phyloP scores from a whole-genome alignment of 805 yeast genomes.

The Kodamaea sagamina region DNA sequence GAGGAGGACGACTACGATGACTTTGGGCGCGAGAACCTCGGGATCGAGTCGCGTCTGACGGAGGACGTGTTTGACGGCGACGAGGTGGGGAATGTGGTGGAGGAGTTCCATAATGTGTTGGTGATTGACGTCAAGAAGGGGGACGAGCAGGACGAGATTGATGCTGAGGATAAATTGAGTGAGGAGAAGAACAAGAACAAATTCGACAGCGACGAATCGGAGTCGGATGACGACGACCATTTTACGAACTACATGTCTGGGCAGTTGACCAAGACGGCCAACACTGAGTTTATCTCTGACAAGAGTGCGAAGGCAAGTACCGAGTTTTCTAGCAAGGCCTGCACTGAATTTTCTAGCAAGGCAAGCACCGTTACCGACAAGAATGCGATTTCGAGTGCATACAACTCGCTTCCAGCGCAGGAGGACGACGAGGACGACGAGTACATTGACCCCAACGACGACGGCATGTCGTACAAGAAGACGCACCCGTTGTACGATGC shows the following conservation, averaged over 20 bases:
- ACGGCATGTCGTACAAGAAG: conserved; percentile 72
- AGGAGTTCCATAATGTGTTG: conserved; percentile 10
- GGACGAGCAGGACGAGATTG: conserved; percentile 13
- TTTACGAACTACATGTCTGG: conserved; percentile 76
- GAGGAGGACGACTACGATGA: conserved; percentile 30
- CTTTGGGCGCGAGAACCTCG: conserved; percentile 11
- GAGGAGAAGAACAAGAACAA: conserved; percentile 11
- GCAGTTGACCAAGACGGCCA: conserved; percentile 59
- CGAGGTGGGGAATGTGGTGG: conserved; percentile 6
- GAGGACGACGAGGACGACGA: conserved; percentile 51
- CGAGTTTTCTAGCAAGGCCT: too few relatives aligned
- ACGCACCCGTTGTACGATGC: conserved; percentile 62
- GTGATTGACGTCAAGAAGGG: conserved; percentile 16
- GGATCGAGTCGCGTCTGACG: neutral
- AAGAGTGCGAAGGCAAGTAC: too few relatives aligned
- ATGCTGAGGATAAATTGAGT: neutral
- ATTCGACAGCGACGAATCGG: conserved; percentile 35
- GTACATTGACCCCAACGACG: conserved; percentile 79
- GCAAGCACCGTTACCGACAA: neutral
- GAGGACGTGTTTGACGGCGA: conserved; percentile 14
- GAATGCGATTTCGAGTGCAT: neutral
- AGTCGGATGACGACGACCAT: conserved; percentile 52
- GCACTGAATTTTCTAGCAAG: too few relatives aligned
- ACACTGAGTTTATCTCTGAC: conserved; percentile 24
- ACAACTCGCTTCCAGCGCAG: neutral